These are phyloP conservation scores for Cercospora janseana DNA, from an alignment of 2,329 filamentous ascomycete genomes.

Conservation along the genomic window DNA sequence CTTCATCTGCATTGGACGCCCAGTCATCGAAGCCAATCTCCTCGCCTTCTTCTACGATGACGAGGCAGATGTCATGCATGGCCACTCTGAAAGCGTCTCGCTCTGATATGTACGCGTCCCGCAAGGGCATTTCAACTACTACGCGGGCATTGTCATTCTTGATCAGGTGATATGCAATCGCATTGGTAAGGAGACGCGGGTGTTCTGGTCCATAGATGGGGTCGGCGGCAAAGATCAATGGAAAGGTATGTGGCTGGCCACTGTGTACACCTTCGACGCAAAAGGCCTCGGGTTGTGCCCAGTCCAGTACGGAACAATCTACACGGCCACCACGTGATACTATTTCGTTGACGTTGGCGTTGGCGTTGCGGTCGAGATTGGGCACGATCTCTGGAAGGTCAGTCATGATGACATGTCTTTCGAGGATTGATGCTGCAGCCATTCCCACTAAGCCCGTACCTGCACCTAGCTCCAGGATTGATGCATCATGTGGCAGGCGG, in stretches of 20 bases:
- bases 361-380: constrained; percentile 74
- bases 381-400: constrained; percentile 81
- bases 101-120: constrained; percentile 68
- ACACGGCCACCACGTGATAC: constrained; percentile 56
- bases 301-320: constrained; percentile 68
- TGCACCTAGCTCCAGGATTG: constrained; percentile 74
- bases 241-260: constrained; percentile 37
- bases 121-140: constrained; percentile 75
- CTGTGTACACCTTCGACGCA: constrained; percentile 12
- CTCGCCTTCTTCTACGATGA: constrained; percentile 58
- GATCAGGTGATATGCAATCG: constrained; percentile 67
- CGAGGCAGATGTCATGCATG: constrained; percentile 57
- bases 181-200: constrained; percentile 68
- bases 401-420: constrained; percentile 67
- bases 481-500: constrained; percentile 13
- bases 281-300: constrained; percentile 58
- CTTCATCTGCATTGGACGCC: constrained; percentile 53
- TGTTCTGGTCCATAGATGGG: constrained; percentile 84
- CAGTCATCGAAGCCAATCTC: constrained; percentile 72
- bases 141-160: constrained; percentile 59
- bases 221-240: constrained; percentile 78
- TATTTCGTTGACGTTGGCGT: constrained; percentile 60
- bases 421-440: constrained; percentile 72
- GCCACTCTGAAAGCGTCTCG: constrained; percentile 60
- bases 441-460: constrained; percentile 90